phyloP scores from a whole-genome alignment of 75 land plant genomes.

The Cryptomeria japonica region DNA sequence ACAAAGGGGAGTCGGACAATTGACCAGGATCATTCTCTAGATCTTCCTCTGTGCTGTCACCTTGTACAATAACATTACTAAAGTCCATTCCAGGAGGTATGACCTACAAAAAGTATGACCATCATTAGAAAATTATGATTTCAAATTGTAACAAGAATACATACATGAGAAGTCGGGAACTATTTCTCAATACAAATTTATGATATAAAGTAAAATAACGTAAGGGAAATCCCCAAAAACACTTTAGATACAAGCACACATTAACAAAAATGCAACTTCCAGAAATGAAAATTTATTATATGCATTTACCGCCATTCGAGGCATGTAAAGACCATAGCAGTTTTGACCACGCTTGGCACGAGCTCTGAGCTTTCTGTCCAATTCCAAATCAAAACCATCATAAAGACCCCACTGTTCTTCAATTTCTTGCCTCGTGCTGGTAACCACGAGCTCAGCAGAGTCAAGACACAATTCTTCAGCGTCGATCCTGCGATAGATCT shows the following conservation, averaged over 20 bases:
- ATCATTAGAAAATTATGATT: not conserved
- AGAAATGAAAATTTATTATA: too few relatives aligned
- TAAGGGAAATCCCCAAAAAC: not conserved
- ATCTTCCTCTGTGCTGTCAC: conserved; percentile 61
- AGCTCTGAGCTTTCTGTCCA: conserved; percentile 69
- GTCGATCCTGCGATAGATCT: conserved; percentile 83
- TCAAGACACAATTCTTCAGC: conserved; percentile 83
- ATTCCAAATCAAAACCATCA: conserved; percentile 85
- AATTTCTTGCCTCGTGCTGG: conserved; percentile 90
- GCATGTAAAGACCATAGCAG: conserved; percentile 87
- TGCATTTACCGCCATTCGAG: conserved; percentile 82
- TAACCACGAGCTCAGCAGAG: conserved; percentile 83
- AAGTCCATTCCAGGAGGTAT: conserved; percentile 97
- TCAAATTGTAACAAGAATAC: not conserved
- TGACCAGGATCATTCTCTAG: conserved; percentile 44
- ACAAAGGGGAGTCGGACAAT: conserved; percentile 63
- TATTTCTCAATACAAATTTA: not conserved
- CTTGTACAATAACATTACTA: conserved; percentile 57
- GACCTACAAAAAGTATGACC: conserved; percentile 37
- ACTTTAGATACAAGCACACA: not conserved
- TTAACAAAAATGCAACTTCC: not conserved
- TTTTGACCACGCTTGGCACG: conserved; percentile 74
- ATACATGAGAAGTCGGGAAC: not conserved
- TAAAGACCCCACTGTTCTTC: conserved; percentile 93
- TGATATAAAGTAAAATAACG: not conserved